Evolutionary conservation across 2,329 filamentous ascomycete species (phyloP).

Genomic region (Ambrosiella xylebori): DNA sequence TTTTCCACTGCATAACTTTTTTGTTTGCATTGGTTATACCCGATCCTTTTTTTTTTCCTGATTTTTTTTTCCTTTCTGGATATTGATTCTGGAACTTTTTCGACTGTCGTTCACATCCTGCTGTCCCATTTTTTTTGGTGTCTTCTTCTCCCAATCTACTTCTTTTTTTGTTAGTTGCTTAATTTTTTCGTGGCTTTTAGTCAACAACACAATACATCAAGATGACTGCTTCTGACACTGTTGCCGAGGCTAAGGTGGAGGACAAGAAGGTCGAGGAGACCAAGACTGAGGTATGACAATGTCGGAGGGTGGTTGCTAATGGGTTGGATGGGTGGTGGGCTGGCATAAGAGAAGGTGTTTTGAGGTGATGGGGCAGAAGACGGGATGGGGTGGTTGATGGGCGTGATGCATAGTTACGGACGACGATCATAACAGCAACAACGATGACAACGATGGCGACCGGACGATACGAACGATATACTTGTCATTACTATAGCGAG

Average conservation of each 20-base stretch:
- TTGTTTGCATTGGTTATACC: background rate
- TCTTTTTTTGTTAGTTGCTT: background rate
- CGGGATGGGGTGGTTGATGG: no score
- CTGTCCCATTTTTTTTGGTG: background rate
- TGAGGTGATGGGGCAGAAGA: background rate
- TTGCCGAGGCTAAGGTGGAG: constrained; percentile 19
- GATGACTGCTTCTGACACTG: constrained; percentile 33
- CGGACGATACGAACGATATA: no score
- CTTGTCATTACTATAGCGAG: no score
- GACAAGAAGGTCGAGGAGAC: constrained; percentile 15
- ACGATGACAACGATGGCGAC: no score
- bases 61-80: background rate
- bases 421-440: no score
- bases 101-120: background rate
- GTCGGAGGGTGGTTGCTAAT: background rate
- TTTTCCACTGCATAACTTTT: background rate
- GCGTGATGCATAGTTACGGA: no score
- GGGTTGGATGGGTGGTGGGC: background rate
- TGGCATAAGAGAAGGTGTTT: background rate
- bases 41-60: background rate
- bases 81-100: background rate
- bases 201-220: constrained; percentile 15
- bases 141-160: background rate
- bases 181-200: background rate
- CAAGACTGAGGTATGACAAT: constrained; percentile 16